phyloP scores from a whole-genome alignment of 2,329 filamentous ascomycete genomes.

The Trichothecium sympodiale region DNA sequence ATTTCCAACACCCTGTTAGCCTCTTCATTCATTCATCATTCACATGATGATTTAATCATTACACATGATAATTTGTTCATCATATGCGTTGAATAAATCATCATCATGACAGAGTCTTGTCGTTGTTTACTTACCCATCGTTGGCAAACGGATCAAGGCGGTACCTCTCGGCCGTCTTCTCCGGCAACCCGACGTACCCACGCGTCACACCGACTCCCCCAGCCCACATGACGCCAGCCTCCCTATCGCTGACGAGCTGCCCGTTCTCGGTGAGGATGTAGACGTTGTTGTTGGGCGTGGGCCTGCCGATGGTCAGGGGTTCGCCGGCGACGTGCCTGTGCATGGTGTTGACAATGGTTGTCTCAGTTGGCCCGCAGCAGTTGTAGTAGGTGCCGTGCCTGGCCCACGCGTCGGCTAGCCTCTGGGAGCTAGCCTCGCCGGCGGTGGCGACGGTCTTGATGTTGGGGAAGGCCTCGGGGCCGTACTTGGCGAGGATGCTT shows the following conservation, averaged over 20 bases:
- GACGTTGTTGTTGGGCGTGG: conserved; percentile 37
- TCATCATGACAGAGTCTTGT: too few relatives aligned
- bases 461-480: conserved; percentile 22
- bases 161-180: conserved; percentile 31
- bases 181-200: conserved; percentile 36
- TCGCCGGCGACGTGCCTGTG: conserved; percentile 27
- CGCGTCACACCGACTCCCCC: conserved; percentile 34
- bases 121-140: conserved; percentile 5
- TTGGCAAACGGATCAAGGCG: conserved; percentile 29
- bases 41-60: too few relatives aligned
- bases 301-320: conserved; percentile 32
- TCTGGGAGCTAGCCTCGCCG: conserved; percentile 6
- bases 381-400: conserved; percentile 6
- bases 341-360: conserved; percentile 38
- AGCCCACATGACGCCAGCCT: conserved; percentile 35
- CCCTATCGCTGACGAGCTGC: conserved; percentile 26
- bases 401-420: conserved; percentile 7
- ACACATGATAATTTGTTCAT: too few relatives aligned
- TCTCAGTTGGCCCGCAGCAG: conserved; percentile 18
- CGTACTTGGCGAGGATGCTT: conserved; percentile 30
- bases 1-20: neutral
- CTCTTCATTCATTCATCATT: too few relatives aligned
- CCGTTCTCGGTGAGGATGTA: conserved; percentile 31
- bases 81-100: too few relatives aligned
- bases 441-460: conserved; percentile 6